These are phyloP conservation scores for Achaetomium macrosporum DNA, from an alignment of 2,329 filamentous ascomycete species.

Conservation along the genomic window DNA sequence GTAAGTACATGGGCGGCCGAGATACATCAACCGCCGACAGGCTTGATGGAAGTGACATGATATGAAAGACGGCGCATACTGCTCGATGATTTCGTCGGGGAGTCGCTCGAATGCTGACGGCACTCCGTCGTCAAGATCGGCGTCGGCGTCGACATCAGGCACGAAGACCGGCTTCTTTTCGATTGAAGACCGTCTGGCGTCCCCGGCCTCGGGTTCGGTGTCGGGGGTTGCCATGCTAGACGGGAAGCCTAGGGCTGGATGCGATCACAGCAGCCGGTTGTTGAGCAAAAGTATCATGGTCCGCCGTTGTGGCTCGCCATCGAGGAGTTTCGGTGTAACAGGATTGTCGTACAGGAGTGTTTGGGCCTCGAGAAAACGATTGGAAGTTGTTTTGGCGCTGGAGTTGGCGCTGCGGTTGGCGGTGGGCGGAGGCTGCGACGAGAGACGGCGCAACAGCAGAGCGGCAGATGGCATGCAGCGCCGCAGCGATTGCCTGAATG, in stretches of 20 bases:
- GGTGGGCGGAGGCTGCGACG: not conserved
- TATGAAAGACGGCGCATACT: slow-evolving; percentile 41
- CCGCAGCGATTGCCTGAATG: not conserved
- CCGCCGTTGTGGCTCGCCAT: slow-evolving; percentile 17
- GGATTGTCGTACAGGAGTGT: not conserved
- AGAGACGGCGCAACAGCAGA: slow-evolving; percentile 4
- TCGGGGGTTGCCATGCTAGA: slow-evolving; percentile 23
- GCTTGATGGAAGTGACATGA: slow-evolving; percentile 12
- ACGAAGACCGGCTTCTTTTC: slow-evolving; percentile 31
- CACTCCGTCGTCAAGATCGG: slow-evolving; percentile 13
- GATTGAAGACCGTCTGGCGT: slow-evolving; percentile 28
- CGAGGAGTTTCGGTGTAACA: slow-evolving; percentile 2
- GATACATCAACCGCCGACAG: not conserved
- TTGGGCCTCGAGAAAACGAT: not conserved
- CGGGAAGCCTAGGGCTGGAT: not conserved
- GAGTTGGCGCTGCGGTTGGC: not conserved
- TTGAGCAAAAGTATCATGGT: slow-evolving; percentile 16
- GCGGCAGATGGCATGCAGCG: slow-evolving; percentile 2
- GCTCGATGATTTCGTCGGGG: slow-evolving; percentile 64
- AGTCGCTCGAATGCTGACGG: slow-evolving; percentile 48
- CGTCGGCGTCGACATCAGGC: slow-evolving; percentile 20
- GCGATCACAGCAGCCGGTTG: slow-evolving; percentile 13
- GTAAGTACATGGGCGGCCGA: slow-evolving; percentile 9
- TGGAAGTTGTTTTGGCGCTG: slow-evolving; percentile 1
- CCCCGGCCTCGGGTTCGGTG: slow-evolving; percentile 10